Evolutionary conservation across 2,329 filamentous ascomycete genomes (phyloP), one percentile per base, ranked within the genome.

Genomic region (Aspergillus versicolor): DNA sequence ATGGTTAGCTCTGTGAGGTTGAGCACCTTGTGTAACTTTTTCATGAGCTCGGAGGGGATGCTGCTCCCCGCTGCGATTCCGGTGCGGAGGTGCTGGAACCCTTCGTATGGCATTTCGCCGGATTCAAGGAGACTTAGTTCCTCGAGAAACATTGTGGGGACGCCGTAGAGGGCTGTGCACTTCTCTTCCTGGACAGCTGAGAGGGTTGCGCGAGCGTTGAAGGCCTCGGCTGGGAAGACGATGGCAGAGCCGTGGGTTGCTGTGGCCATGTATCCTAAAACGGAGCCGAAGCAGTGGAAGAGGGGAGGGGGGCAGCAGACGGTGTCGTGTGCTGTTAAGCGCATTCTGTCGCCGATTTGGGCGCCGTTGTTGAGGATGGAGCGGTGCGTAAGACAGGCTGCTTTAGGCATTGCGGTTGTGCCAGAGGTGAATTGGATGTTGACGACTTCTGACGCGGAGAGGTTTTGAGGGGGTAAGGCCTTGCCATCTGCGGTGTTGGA

Each of bases 381-480:
- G 3, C 82, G 83, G 75, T 97, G 93, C 0, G 85, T 88, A 32
- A 99, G 82, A 78, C 92, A 95, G 1, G 93, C 93, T 0, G 94
- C 94, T 76, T 97, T 97, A 21, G 92, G 93, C 67, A 84, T 81
- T 0, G 90, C 90, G 0, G 94, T 97, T 0, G 94, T 97, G n/a
- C 93, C 94, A 0, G 89, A 93, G 0, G 94, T 99, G 77, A 97
- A 97, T 73, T 97, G 93, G 62, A 97, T 96, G 70, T 97, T 97
- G 63, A 95, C 88, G 2, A 89, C 86, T 50, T 97, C 93, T 30
- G 27, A 59, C 84, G 86, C 80, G 88, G 78, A 74, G 22, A 40
- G n/a, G 65, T 65, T 11, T 70, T 79, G 71, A 74, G 78, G 59
- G 67, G 74, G 66, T 75, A 89, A 55, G 59, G 73, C 58, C 47